phyloP scores from a whole-genome alignment of 2,329 filamentous ascomycete genomes.

The Neofusicoccum umdonicola region DNA sequence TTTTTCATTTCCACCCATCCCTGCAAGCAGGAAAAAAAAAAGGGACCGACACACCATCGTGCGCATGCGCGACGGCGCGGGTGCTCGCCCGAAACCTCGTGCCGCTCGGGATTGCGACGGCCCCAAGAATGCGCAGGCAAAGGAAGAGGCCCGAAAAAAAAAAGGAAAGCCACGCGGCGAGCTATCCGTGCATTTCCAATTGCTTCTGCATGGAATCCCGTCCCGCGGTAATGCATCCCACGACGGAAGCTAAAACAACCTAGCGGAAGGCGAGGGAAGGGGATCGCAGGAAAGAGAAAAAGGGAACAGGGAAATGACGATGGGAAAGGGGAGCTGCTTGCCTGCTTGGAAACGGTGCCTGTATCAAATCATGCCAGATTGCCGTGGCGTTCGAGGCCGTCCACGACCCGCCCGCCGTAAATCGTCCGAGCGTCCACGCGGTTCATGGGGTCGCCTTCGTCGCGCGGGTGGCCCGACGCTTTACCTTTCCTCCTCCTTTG shows the following conservation, averaged over 20 bases:
- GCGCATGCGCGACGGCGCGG: no score
- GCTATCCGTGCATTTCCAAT: neutral
- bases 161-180: neutral
- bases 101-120: neutral
- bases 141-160: neutral
- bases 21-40: neutral
- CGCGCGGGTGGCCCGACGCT: neutral
- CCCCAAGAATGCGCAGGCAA: neutral
- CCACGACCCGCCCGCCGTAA: no score
- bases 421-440: slow-evolving; percentile 3
- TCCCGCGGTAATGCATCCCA: no score
- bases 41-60: neutral
- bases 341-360: neutral
- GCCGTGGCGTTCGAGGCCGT: neutral
- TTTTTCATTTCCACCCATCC: neutral
- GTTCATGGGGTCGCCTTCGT: neutral
- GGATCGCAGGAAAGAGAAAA: neutral
- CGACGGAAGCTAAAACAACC: neutral
- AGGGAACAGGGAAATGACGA: neutral
- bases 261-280: neutral
- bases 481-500: neutral
- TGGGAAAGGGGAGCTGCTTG: neutral
- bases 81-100: neutral
- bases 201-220: no score
- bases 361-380: neutral